Conservation (phyloP, 176 grass and related monocot species). For the Oryza australiensis region DNA sequence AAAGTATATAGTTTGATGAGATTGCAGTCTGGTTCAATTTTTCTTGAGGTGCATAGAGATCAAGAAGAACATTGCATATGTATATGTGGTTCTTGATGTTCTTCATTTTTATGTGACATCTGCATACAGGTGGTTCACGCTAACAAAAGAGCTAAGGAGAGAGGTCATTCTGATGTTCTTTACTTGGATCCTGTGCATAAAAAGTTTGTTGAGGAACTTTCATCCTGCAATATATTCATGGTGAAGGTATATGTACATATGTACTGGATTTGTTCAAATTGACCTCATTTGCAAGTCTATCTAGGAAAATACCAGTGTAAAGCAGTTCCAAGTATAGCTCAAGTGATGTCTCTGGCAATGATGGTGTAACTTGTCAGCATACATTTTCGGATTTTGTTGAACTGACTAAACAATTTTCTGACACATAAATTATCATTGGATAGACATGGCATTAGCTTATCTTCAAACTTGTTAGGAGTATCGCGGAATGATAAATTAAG, state of each 20-base stretch:
- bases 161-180: slow-evolving; percentile 84
- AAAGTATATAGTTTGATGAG: neutral
- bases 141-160: slow-evolving; percentile 76
- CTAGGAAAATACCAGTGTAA: slow-evolving; percentile 5
- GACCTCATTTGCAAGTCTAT: slow-evolving; percentile 16
- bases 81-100: neutral
- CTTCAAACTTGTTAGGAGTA: neutral
- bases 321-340: neutral
- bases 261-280: neutral
- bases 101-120: slow-evolving; percentile 7
- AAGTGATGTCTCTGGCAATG: neutral
- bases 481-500: neutral
- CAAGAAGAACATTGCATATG: neutral
- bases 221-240: slow-evolving; percentile 97
- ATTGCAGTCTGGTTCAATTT: neutral
- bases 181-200: slow-evolving; percentile 85
- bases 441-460: neutral
- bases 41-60: neutral
- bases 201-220: slow-evolving; percentile 93
- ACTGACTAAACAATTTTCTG: neutral
- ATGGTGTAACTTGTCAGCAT: neutral
- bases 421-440: neutral
- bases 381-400: neutral
- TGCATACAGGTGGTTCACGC: slow-evolving; percentile 69
- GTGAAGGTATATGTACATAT: slow-evolving; percentile 59